phyloP scores from a whole-genome alignment of 148 eudicot species.

The Tetragonia tetragonoides region DNA sequence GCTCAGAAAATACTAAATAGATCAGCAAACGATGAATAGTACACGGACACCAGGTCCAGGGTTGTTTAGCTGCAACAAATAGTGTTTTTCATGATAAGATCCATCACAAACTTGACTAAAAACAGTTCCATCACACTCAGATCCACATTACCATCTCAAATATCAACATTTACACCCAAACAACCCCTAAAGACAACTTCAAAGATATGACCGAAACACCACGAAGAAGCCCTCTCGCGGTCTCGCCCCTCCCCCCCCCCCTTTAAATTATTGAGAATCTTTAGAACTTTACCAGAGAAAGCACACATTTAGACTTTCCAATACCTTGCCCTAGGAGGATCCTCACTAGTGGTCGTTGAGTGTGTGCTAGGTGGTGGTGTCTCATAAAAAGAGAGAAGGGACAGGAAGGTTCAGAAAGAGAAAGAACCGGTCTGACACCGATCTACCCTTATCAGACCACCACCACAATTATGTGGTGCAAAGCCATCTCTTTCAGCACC shows the following conservation, averaged over 20 bases:
- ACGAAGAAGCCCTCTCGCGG: too few species aligned
- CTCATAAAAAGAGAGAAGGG: too few species aligned
- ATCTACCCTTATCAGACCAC: neutral
- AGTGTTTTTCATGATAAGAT: too few species aligned
- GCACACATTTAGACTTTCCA: neutral
- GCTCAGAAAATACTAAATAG: neutral
- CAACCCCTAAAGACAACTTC: too few species aligned
- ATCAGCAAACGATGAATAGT: neutral
- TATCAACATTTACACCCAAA: neutral
- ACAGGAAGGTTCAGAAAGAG: too few species aligned
- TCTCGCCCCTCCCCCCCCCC: neutral
- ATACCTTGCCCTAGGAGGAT: neutral
- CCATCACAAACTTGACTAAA: neutral
- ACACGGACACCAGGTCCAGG: neutral
- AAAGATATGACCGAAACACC: too few species aligned
- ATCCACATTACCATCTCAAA: neutral
- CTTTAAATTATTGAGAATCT: neutral
- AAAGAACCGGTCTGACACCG: neutral
- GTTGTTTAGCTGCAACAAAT: too few species aligned
- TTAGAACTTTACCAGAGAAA: neutral
- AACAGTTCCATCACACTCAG: neutral
- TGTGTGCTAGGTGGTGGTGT: too few species aligned
- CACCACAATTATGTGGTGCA: neutral
- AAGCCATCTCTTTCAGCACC: too few species aligned
- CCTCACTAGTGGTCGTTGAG: too few species aligned